Evolutionary conservation across 1,284 basidiomycete species (phyloP), one percentile per base, ranked within the genome.

Genomic region (Ceratobasidium sp.): DNA sequence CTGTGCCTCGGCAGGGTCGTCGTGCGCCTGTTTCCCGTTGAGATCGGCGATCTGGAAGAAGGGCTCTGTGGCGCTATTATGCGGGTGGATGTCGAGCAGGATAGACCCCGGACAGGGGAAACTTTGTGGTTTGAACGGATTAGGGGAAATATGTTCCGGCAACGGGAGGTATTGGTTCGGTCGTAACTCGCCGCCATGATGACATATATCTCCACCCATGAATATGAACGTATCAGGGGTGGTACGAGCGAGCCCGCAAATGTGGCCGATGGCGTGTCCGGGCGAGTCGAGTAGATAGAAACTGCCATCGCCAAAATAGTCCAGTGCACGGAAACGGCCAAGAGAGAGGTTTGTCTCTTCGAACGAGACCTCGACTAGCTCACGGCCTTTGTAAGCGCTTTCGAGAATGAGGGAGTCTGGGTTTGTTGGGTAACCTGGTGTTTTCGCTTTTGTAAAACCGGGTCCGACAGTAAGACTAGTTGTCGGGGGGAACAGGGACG

Each of bases 241-340:
- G 17, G 69, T 71, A 11, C 69, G 56, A 9, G 69, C 69, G 19
- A 71, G 57, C 9, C 69, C 56, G 19, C 54, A 61, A 5, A 61
- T 46, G 40, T 61, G 57, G 17, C 56, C 57, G 17, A 61, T 40
- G 25, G 78, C 78, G 64, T 80, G 80, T 2, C 80, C 79, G 0
- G 68, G 68, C 0, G 77, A 49, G 8, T 77, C 51, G 49, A 77
- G 65, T n/a, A 80, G 29, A 25, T 77, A 46, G 56, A 79, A n/a
- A 1, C 77, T 77, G 13, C 79, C 80, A 49, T 80, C 80, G 37
- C 73, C 76, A 56, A 74, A 79, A n/a, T 80, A 71, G 67, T 80
- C 79, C 68, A 76, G 69, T 11, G 68, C 70, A 32, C 70, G 44
- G 19, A 44, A 57, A 6, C 51, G 25, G 9, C 51, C 67, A n/a